Evolutionary conservation across 768 basidiomycete genomes (phyloP), one percentile per base, ranked within the genome.

Genomic region (Leccinellum rugosiceps): DNA sequence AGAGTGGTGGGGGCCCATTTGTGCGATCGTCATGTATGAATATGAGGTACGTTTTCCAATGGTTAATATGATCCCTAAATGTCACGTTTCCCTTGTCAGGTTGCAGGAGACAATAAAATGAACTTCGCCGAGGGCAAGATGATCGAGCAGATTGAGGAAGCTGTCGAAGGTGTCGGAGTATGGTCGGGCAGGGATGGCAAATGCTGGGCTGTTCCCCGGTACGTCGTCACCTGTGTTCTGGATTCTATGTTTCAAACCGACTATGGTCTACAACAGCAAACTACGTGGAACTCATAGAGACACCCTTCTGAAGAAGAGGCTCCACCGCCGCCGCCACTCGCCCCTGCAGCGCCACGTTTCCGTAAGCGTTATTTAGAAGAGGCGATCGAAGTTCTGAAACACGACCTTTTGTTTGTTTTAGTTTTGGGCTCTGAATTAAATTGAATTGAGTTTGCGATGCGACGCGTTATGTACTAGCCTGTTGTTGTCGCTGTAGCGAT

Each of bases 141-240:
- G 25, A 71, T 97, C 49, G 84, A 88, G 55, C 82, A 89, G 61
- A 84, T 96, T 48, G 90, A 94, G 72, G 85, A 91, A 72, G 72
- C 91, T 15, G 91, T 88, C 62, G 90, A 92, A 63, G 90, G 91
- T 6, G 95, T 94, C 97, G 94, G 95, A 82, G 78, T 57, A n/a
- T 25, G 25, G 25, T 25, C 25, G 25, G 43, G 80, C 77, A 23
- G 93, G 92, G 6, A 17, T 26, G 6, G 25, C 25, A 25, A 87
- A 88, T 75, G 77, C 73, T 6, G 95, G 94, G 7, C 71, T 95
- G 31, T 97, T 96, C 84, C 94, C 94, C 57, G 82, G 90, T 92
- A 62, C 19, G 80, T 58, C 30, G 30, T 30, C 17, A 17, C 35
- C 35, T 10, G 21, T 15, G 25, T 32, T n/a, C 28, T 7, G 47